Evolutionary conservation across 129 eudicot genomes (phyloP).

Genomic region (Saussurea involucrata): DNA sequence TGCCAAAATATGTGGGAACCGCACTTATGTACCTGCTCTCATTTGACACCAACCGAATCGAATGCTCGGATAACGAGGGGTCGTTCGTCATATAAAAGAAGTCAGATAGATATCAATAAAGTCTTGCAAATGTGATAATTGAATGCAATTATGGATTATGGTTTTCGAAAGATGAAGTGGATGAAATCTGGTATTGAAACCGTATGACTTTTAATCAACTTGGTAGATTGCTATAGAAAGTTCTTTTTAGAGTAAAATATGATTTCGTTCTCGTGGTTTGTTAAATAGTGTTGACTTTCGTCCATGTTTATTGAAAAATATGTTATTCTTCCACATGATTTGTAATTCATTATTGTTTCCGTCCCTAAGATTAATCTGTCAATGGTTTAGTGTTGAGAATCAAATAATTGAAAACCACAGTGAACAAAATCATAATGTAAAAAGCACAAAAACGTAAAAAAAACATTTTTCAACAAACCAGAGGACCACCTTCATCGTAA

Average conservation of each 20-base stretch:
- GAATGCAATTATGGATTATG: neutral
- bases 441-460: too few relatives aligned
- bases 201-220: neutral
- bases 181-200: neutral
- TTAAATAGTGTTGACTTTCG: neutral
- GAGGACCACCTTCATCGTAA: too few relatives aligned
- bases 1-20: slow-evolving; percentile 28
- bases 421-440: too few relatives aligned
- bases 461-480: too few relatives aligned
- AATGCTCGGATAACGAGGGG: neutral
- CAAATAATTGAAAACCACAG: too few relatives aligned
- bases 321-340: too few relatives aligned
- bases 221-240: neutral
- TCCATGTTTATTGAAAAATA: too few relatives aligned
- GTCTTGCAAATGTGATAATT: neutral
- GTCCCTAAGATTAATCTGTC: too few relatives aligned
- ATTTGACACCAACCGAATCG: neutral
- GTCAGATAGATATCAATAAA: too few relatives aligned
- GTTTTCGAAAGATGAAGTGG: neutral
- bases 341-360: too few relatives aligned
- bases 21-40: slow-evolving; percentile 21
- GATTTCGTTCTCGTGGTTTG: neutral
- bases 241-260: neutral
- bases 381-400: too few relatives aligned
- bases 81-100: neutral